These are phyloP conservation scores for Aspergillus candidus DNA, from an alignment of 2,329 filamentous ascomycete genomes.

Conservation along the genomic window DNA sequence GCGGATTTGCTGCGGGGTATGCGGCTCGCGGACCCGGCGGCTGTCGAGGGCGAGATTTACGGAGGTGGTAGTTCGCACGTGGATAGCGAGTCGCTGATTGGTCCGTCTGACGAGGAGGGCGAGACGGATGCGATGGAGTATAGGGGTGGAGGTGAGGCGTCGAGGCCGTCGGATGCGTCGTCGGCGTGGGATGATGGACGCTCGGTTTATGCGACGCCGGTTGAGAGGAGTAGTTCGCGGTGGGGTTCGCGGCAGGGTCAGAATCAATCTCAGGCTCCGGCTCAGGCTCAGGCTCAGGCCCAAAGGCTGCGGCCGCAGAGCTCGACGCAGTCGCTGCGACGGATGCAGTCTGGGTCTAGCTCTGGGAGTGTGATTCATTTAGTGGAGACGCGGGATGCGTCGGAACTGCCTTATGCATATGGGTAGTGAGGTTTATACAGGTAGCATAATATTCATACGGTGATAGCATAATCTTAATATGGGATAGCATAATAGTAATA, in stretches of 20 bases:
- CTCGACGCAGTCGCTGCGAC: constrained; percentile 31
- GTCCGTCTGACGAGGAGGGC: constrained; percentile 35
- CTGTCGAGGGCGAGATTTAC: constrained; percentile 40
- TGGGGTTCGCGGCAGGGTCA: constrained; percentile 10
- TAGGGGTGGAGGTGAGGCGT: constrained; percentile 16
- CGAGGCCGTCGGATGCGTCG: constrained; percentile 22
- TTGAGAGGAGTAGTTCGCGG: constrained; percentile 16
- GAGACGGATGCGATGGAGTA: constrained; percentile 32
- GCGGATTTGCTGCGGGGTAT: constrained; percentile 73
- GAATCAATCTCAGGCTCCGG: constrained; percentile 10
- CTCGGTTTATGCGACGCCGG: constrained; percentile 25
- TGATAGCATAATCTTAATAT: neutral
- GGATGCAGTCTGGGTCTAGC: constrained; percentile 24
- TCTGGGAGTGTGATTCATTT: constrained; percentile 38
- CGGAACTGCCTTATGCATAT: constrained; percentile 32
- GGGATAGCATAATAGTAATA: no score
- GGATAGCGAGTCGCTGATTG: constrained; percentile 31
- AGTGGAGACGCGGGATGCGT: constrained; percentile 22
- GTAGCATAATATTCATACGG: neutral
- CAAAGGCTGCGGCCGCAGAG: constrained; percentile 8
- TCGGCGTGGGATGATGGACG: constrained; percentile 21
- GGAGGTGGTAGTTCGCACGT: constrained; percentile 17
- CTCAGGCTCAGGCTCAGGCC: constrained; percentile 18
- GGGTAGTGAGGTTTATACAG: neutral
- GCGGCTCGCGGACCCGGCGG: constrained; percentile 53